Base-by-base conservation (phyloP, 108 stramenopile species). In the Cylindrotheca fusiformis region DNA sequence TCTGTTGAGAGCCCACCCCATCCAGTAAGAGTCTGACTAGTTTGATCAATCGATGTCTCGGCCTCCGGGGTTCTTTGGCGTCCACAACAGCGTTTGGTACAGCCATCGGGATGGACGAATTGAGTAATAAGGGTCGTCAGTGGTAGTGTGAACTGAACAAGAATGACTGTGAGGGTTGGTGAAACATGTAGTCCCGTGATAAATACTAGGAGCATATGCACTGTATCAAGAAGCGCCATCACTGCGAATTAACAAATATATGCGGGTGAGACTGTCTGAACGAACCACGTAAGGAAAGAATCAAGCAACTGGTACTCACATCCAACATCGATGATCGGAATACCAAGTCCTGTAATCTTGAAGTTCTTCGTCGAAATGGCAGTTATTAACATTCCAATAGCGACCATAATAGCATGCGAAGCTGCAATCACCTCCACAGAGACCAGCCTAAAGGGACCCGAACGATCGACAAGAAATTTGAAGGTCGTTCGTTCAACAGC, bases 211-310 rank as follows among this genome's bases (percentile, higher is more conserved):
- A 90, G 58, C 48, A 93, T 65, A 52, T 86, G 81, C 4, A 87
- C 66, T 14, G 88, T 85, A 61, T 93, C 92, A 28, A 93, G 52
- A 12, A 93, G 59, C n/a, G 88, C 88, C 88, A 93, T 93, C 33
- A 85, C 67, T 58, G 32, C 32, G 56, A 3, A 44, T 50, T 24
- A 18, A n/a, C 5, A 67, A 50, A n/a, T n/a, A n/a, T 41, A 23
- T 41, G 14, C 6, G 36, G 36, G 36, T 41, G 36, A 41, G 10
- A 41, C 14, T 41, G 36, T 41, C 36, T 6, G 14, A 10, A 10
- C 36, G 36, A 10, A 14, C 20, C 51, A 52, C 51, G 46, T 3
- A 14, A 57, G 14, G 14, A 17, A 45, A 18, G 51, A 52, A 6
- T 8, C 22, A 52, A 52, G 1, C 48, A 57, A 51, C n/a, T 29